Evolutionary conservation across 805 yeast species (phyloP).

Genomic region (Huiozyma sinensis): DNA sequence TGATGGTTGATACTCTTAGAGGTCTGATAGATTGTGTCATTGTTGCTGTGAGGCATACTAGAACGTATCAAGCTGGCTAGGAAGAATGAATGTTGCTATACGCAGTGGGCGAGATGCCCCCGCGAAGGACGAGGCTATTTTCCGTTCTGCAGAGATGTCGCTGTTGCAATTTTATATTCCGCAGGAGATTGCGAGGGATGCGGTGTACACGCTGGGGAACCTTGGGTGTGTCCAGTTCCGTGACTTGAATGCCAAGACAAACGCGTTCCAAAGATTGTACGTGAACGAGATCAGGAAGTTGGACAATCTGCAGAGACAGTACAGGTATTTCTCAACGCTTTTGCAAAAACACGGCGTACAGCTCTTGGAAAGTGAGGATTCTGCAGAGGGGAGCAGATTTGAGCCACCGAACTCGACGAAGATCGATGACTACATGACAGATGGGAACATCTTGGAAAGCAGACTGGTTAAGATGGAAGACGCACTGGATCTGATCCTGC

Average conservation of each 20-base stretch:
- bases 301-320: slow-evolving; percentile 84
- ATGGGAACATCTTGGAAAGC: slow-evolving; percentile 58
- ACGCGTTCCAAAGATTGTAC: slow-evolving; percentile 80
- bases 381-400: slow-evolving; percentile 24
- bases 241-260: slow-evolving; percentile 72
- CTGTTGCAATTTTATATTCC: slow-evolving; percentile 86
- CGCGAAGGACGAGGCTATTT: slow-evolving; percentile 27
- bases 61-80: no score
- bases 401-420: slow-evolving; percentile 39
- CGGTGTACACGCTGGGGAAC: slow-evolving; percentile 79
- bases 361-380: slow-evolving; percentile 23
- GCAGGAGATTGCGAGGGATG: slow-evolving; percentile 78
- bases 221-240: slow-evolving; percentile 79
- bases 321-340: slow-evolving; percentile 42
- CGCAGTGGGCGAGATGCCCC: background rate
- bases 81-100: background rate
- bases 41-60: no score
- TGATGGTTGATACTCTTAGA: no score
- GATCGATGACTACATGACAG: slow-evolving; percentile 59
- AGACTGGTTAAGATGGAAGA: slow-evolving; percentile 62
- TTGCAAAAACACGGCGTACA: slow-evolving; percentile 40
- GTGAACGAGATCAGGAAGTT: slow-evolving; percentile 76
- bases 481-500: slow-evolving; percentile 52
- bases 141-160: slow-evolving; percentile 93
- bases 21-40: no score